These are phyloP conservation scores for Corniculantispora saksenae DNA, from an alignment of 2,329 filamentous ascomycete species.

Conservation along the genomic window DNA sequence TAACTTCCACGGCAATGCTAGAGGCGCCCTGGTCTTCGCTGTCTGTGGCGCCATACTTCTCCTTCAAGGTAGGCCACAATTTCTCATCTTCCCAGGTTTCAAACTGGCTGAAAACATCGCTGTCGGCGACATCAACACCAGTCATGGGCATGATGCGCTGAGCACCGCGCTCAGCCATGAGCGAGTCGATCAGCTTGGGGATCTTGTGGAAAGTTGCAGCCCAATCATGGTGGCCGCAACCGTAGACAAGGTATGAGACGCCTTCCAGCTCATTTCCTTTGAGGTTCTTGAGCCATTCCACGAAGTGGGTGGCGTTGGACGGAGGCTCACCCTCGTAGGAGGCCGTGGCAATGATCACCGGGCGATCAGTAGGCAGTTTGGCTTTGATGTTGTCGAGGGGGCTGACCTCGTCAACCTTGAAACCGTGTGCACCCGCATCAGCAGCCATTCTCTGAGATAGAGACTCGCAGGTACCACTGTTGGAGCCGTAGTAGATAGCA, in stretches of 20 bases:
- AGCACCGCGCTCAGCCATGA: slow-evolving; percentile 42
- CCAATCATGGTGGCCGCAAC: slow-evolving; percentile 63
- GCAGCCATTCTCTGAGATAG: slow-evolving; percentile 64
- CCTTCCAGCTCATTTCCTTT: slow-evolving; percentile 53
- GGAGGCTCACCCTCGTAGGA: slow-evolving; percentile 75
- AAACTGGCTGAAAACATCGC: slow-evolving; percentile 68
- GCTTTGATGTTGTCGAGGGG: slow-evolving; percentile 63
- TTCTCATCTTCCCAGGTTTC: slow-evolving; percentile 66
- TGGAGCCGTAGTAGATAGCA: slow-evolving; percentile 72
- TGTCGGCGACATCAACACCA: slow-evolving; percentile 59
- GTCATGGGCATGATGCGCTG: slow-evolving; percentile 48
- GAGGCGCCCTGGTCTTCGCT: slow-evolving; percentile 14
- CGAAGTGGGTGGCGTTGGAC: slow-evolving; percentile 70
- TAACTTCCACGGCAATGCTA: slow-evolving; percentile 49
- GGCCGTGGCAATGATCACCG: slow-evolving; percentile 67
- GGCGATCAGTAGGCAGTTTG: slow-evolving; percentile 59
- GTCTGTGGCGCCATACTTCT: slow-evolving; percentile 42
- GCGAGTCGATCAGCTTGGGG: slow-evolving; percentile 61
- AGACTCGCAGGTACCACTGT: slow-evolving; percentile 73
- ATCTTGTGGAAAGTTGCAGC: slow-evolving; percentile 65
- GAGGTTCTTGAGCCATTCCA: slow-evolving; percentile 62
- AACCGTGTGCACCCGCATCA: slow-evolving; percentile 61
- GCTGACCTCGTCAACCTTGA: slow-evolving; percentile 52
- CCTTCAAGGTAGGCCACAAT: slow-evolving; percentile 51
- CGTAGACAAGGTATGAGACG: slow-evolving; percentile 69